Conservation (phyloP, 2,329 filamentous ascomycete species). For the Venturia pyrina region DNA sequence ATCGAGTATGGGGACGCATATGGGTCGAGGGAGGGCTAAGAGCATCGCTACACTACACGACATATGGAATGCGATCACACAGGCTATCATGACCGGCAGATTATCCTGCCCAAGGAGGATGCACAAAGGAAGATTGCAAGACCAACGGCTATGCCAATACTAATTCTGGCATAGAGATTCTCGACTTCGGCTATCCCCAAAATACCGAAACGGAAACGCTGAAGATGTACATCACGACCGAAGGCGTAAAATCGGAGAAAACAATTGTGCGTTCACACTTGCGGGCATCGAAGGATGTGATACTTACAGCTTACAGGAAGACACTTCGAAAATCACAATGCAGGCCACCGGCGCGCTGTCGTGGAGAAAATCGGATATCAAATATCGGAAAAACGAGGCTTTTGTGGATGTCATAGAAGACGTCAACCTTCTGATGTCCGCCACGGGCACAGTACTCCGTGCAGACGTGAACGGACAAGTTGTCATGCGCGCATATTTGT, state of each 20-base stretch:
- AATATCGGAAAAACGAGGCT: conserved; percentile 98
- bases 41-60: not conserved
- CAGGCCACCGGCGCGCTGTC: conserved; percentile 95
- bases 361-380: conserved; percentile 94
- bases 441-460: conserved; percentile 84
- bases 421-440: conserved; percentile 98
- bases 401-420: conserved; percentile 99
- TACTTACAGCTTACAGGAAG: conserved; percentile 43
- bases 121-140: not conserved
- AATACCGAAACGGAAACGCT: conserved; percentile 98
- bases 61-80: not conserved
- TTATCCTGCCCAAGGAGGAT: not conserved
- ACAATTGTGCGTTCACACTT: conserved; percentile 40
- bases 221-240: conserved; percentile 99
- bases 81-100: not conserved
- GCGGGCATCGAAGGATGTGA: not conserved
- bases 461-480: conserved; percentile 97
- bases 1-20: not conserved
- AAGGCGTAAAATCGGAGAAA: conserved; percentile 88
- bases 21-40: not conserved
- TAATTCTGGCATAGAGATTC: conserved; percentile 57
- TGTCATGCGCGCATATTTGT: conserved; percentile 95
- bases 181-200: conserved; percentile 98
- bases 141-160: conserved; percentile 2
- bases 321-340: conserved; percentile 98